Conservation (phyloP, 2,329 filamentous ascomycete genomes). For the Hypoxylon sp. region DNA sequence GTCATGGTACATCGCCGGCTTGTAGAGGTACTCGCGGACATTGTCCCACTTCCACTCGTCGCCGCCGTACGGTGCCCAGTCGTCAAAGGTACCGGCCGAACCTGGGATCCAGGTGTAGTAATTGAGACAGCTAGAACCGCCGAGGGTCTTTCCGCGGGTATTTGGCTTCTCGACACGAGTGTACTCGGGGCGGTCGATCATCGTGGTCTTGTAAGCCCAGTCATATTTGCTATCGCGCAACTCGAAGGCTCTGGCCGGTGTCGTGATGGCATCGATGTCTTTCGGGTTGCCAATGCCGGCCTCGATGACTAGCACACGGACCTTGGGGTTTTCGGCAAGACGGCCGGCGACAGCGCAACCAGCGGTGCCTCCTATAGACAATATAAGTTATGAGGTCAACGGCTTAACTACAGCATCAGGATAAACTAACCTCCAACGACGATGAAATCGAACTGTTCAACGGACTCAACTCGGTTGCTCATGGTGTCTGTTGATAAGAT, state of each 20-base stretch:
- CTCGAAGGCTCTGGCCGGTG: constrained; percentile 61
- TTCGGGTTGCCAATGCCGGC: constrained; percentile 58
- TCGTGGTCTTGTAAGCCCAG: constrained; percentile 69
- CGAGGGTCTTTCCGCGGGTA: constrained; percentile 66
- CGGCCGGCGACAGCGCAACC: constrained; percentile 59
- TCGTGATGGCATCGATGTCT: constrained; percentile 60
- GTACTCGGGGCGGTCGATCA: constrained; percentile 67
- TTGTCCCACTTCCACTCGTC: constrained; percentile 69
- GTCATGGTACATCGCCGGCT: constrained; percentile 66
- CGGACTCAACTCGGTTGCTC: constrained; percentile 25
- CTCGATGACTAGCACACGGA: constrained; percentile 57
- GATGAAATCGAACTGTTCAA: constrained; percentile 47
- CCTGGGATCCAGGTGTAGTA: constrained; percentile 72
- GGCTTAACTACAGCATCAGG: not conserved
- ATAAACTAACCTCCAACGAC: constrained; percentile 36
- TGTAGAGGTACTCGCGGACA: constrained; percentile 60
- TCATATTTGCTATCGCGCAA: constrained; percentile 65
- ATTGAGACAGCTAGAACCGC: constrained; percentile 66
- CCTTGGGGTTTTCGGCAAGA: constrained; percentile 59
- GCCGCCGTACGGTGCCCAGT: constrained; percentile 76
- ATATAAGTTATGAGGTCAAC: not conserved
- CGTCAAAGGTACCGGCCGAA: constrained; percentile 67
- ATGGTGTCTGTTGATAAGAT: no score
- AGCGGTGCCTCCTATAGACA: constrained; percentile 54
- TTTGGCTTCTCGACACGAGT: constrained; percentile 70